These are phyloP conservation scores for Ambispora gerdemannii DNA, from an alignment of 192 early-diverging fungal species.

Conservation along the genomic window DNA sequence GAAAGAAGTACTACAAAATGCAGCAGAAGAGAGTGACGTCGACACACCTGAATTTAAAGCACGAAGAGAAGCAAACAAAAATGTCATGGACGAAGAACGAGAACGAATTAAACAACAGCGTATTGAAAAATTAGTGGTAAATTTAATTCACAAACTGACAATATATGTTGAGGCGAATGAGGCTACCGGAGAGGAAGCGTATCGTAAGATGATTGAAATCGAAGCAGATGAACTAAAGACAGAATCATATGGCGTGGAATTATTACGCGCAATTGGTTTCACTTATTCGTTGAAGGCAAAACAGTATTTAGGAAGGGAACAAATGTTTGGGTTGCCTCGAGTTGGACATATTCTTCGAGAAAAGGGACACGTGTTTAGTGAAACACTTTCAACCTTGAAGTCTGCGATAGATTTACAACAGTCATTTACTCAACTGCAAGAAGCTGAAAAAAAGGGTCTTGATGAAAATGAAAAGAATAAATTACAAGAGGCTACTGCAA, in stretches of 20 bases:
- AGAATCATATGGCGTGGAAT: constrained; percentile 90
- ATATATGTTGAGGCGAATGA: constrained; percentile 67
- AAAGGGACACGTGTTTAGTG: constrained; percentile 86
- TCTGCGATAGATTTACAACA: constrained; percentile 92
- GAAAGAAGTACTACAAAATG: constrained; percentile 70
- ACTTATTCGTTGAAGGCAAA: constrained; percentile 87
- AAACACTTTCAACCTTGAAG: constrained; percentile 88
- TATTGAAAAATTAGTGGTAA: constrained; percentile 68
- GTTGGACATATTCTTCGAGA: constrained; percentile 75
- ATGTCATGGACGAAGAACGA: constrained; percentile 56
- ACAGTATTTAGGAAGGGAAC: constrained; percentile 70
- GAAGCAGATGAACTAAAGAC: constrained; percentile 87
- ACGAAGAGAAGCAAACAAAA: constrained; percentile 54
- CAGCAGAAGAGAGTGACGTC: constrained; percentile 46
- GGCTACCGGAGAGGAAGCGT: constrained; percentile 46
- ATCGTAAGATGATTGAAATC: constrained; percentile 61
- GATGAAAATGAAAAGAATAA: constrained; percentile 62
- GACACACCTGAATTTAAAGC: constrained; percentile 53
- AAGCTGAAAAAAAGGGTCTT: constrained; percentile 83
- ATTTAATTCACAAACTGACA: constrained; percentile 72
- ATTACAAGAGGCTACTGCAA: constrained; percentile 67
- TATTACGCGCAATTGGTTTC: constrained; percentile 90
- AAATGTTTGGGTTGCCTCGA: constrained; percentile 69
- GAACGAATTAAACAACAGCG: constrained; percentile 55
- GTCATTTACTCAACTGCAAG: constrained; percentile 83